Evolutionary conservation across 495 filamentous ascomycete genomes (phyloP).

Genomic region (Penicillium lividum): DNA sequence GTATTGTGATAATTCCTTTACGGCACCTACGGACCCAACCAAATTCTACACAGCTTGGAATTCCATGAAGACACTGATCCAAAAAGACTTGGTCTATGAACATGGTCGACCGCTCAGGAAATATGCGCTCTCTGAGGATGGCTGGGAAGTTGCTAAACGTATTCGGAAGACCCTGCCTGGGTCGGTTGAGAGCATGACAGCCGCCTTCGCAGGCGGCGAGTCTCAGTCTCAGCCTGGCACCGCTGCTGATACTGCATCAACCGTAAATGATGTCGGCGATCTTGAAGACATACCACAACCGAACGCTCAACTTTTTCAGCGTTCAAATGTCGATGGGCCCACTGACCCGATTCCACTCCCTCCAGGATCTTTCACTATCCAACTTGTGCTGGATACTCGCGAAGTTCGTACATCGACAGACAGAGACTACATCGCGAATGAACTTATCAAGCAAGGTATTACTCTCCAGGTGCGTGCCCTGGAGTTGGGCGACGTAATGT

Average conservation of each 20-base stretch:
- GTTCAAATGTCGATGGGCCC: slow-evolving; percentile 12
- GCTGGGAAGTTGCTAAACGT: slow-evolving; percentile 73
- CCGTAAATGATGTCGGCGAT: slow-evolving; percentile 17
- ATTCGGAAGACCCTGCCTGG: slow-evolving; percentile 54
- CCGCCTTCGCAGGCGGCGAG: slow-evolving; percentile 20
- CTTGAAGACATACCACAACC: not conserved
- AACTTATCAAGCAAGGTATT: slow-evolving; percentile 68
- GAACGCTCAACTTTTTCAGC: slow-evolving; percentile 4
- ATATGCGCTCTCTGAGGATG: slow-evolving; percentile 75
- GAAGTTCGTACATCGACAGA: slow-evolving; percentile 78
- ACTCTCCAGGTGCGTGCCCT: slow-evolving; percentile 64
- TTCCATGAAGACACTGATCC: slow-evolving; percentile 75
- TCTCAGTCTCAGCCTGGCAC: slow-evolving; percentile 1
- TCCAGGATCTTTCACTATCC: slow-evolving; percentile 68
- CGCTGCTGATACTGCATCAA: not conserved
- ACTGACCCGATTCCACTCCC: slow-evolving; percentile 57
- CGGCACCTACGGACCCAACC: slow-evolving; percentile 62
- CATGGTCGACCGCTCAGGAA: slow-evolving; percentile 66
- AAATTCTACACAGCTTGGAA: slow-evolving; percentile 83
- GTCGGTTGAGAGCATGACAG: slow-evolving; percentile 19
- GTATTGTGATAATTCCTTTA: slow-evolving; percentile 75
- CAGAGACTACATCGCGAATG: slow-evolving; percentile 74
- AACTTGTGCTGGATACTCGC: slow-evolving; percentile 73
- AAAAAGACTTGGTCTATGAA: slow-evolving; percentile 75
- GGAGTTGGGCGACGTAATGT: slow-evolving; percentile 75